A percentile compares a stretch with the other conserved stretches of the same genome.
These are phyloP conservation scores for Babesia divergens DNA, from an alignment of 169 alveolate genomes.

Conservation along the genomic window DNA sequence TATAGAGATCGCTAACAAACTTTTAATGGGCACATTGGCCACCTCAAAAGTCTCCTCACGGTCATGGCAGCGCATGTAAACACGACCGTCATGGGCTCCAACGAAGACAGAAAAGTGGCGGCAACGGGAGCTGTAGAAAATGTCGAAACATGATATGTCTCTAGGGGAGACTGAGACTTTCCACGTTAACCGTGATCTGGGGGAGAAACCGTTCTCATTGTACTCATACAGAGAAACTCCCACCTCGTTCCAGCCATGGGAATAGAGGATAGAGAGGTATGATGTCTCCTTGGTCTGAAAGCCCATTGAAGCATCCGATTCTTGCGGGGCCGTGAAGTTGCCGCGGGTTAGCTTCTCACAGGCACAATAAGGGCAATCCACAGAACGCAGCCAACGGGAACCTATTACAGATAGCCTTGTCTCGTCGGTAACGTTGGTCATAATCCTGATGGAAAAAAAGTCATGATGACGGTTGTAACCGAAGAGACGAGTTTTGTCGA, in stretches of 20 bases:
- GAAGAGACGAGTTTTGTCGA: background rate
- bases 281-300: background rate
- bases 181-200: constrained; percentile 7
- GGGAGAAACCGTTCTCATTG: constrained; percentile 6
- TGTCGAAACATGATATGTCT: constrained; percentile 6
- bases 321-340: background rate
- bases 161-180: background rate
- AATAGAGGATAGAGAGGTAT: background rate
- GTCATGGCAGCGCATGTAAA: background rate
- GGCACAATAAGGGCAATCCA: background rate
- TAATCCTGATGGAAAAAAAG: background rate
- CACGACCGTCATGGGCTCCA: constrained; percentile 29
- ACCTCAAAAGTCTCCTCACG: background rate
- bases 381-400: constrained; percentile 1
- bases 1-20: background rate
- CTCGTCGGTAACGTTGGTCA: background rate
- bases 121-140: background rate
- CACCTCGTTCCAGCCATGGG: background rate
- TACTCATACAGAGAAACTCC: constrained; percentile 34
- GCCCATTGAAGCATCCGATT: background rate
- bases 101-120: constrained; percentile 12
- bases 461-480: background rate
- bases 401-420: background rate
- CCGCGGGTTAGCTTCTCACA: background rate
- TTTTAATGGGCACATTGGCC: background rate